Evolutionary conservation across 192 early-diverging fungal species (phyloP).

Genomic region (Rhizophagus prolifer): DNA sequence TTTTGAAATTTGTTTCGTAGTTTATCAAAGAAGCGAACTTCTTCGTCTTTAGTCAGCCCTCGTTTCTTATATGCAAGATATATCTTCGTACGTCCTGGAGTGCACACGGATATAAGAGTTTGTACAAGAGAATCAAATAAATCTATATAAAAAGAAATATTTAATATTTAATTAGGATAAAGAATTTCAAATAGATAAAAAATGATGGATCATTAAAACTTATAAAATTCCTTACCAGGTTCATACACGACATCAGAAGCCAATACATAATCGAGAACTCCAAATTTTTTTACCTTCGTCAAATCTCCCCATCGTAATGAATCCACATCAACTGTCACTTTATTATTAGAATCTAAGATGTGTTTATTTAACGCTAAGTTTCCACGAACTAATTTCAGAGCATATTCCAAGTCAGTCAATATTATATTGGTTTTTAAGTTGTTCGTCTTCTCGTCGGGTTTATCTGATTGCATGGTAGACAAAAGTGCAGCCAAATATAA

Average conservation of each 20-base stretch:
- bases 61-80: constrained; percentile 26
- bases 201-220: not conserved
- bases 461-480: not conserved
- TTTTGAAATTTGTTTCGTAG: not conserved
- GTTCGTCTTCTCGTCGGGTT: not conserved
- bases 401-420: constrained; percentile 25
- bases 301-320: constrained; percentile 17
- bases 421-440: not conserved
- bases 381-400: not conserved
- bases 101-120: constrained; percentile 20
- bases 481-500: constrained; percentile 19
- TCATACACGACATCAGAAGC: constrained; percentile 31
- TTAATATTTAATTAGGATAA: not conserved
- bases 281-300: not conserved
- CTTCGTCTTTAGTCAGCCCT: constrained; percentile 14
- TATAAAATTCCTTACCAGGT: constrained; percentile 20
- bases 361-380: constrained; percentile 19
- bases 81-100: constrained; percentile 11
- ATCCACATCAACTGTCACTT: not conserved
- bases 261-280: constrained; percentile 7
- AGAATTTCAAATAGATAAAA: too few species aligned
- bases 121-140: constrained; percentile 21
- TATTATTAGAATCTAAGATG: not conserved
- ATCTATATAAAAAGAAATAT: constrained; percentile 8
- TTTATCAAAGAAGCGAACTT: constrained; percentile 10